phyloP scores from a whole-genome alignment of 176 grass and related monocot genomes.

The Typha latifolia region DNA sequence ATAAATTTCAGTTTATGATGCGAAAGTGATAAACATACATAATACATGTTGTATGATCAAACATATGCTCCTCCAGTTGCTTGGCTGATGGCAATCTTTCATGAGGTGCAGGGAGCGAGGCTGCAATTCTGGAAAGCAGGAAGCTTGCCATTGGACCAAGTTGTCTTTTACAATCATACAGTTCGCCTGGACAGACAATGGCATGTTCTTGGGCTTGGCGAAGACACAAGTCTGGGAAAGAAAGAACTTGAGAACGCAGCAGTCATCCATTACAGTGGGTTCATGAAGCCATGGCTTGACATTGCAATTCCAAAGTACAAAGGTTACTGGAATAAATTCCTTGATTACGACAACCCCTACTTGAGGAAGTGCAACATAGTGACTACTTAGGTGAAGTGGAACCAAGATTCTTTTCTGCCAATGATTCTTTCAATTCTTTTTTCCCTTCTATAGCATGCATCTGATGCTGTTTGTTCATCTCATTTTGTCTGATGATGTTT shows the following conservation, averaged over 20 bases:
- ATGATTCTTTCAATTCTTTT: background rate
- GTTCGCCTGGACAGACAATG: constrained; percentile 47
- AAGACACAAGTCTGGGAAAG: constrained; percentile 16
- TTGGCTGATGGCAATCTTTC: background rate
- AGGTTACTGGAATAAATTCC: constrained; percentile 51
- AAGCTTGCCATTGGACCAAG: constrained; percentile 56
- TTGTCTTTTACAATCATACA: constrained; percentile 73
- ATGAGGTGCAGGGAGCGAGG: constrained; percentile 42
- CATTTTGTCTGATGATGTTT: background rate
- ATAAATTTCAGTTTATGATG: no score
- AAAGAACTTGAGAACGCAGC: constrained; percentile 38
- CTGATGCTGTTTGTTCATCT: background rate
- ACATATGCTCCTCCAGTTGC: no score
- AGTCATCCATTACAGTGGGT: constrained; percentile 69
- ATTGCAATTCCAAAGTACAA: constrained; percentile 63
- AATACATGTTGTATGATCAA: no score
- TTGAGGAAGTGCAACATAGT: constrained; percentile 79
- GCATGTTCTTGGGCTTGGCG: constrained; percentile 61
- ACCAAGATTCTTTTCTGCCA: background rate
- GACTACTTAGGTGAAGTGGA: background rate
- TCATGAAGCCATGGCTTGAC: constrained; percentile 76
- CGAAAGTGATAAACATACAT: no score
- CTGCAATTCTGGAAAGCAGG: constrained; percentile 49
- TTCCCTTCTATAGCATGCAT: background rate
- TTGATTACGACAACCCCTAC: constrained; percentile 46